A percentile compares a stretch with the other conserved stretches of the same genome.
phyloP scores from a whole-genome alignment of 129 eudicot genomes.

The Heracleum sosnowskyi region DNA sequence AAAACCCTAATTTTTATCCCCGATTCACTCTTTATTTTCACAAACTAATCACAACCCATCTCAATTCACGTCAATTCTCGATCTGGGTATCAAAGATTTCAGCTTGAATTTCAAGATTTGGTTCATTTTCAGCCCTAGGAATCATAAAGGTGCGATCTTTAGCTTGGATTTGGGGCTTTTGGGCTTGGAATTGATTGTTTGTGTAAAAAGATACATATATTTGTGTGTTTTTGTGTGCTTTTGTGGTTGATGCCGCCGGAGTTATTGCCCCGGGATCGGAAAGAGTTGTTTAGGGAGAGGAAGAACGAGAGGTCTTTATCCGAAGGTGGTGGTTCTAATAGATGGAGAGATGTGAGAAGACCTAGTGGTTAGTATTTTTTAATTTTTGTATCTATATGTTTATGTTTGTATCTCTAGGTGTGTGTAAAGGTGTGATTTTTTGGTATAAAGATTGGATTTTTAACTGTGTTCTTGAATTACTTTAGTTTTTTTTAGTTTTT shows the following conservation, averaged over 20 bases:
- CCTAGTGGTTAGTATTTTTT: constrained; percentile 32
- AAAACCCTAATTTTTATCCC: neutral
- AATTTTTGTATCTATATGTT: neutral
- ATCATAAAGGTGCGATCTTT: neutral
- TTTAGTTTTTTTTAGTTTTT: neutral
- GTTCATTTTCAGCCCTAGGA: neutral
- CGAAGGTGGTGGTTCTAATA: constrained; percentile 20
- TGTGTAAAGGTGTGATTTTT: constrained; percentile 4
- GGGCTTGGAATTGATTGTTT: neutral
- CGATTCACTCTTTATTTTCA: neutral
- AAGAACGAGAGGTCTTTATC: constrained; percentile 34
- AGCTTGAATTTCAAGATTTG: constrained; percentile 1
- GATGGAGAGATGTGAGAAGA: constrained; percentile 48
- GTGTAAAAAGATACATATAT: neutral
- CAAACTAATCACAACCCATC: neutral
- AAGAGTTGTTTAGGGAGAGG: constrained; percentile 56
- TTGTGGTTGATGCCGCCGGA: constrained; percentile 79
- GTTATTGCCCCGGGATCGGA: constrained; percentile 77
- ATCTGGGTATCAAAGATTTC: neutral
- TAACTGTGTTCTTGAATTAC: neutral
- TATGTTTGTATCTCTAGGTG: neutral
- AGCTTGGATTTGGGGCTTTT: constrained; percentile 1
- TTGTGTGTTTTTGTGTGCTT: neutral
- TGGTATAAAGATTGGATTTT: neutral
- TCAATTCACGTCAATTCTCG: neutral